Evolutionary conservation across 306 rosid species (phyloP), one percentile per base, ranked within the genome.

Genomic region (Cucurbita argyrosperma): DNA sequence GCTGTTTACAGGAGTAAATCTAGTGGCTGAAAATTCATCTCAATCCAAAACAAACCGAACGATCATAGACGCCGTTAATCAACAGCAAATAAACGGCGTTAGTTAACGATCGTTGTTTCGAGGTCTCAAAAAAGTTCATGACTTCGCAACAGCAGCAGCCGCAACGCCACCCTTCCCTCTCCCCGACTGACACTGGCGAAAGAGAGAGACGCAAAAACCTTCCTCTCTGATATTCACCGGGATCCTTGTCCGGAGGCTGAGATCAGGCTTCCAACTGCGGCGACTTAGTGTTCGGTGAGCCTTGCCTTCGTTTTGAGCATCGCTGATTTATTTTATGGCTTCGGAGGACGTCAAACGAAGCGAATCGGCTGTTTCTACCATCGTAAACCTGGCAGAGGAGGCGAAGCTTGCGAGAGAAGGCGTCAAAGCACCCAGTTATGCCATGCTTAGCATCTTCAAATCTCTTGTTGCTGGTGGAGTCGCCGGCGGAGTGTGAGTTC

Each of bases 401-500:
- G 92, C 97, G 21, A 95, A 95, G 91, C 92, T 88, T 40, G 91
- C 97, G 2, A 81, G 96, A 59, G 99, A 89, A 71, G 96, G 91
- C 55, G 99, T 95, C 45, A 88, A 82, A 77, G 85, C 97, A 63
- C 97, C 91, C 0, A 86, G 72, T 79, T 76, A 84, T 62, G 97
- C 96, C 0, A 39, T 87, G 10, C 83, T 77, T 16, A 88, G 85
- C 76, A 84, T 91, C 83, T 89, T 96, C 91, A 95, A 91, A 80
- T 91, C 96, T 49, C 95, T 95, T 35, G 81, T 89, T 10, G 99
- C 99, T 5, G 97, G 99, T 74, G 99, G 99, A 18, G 96, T 95
- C 80, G 99, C 99, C 0, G 99, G 99, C 57, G 99, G 97, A 83
- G 91, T 95, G 99, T 95, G 82, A 95, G 99, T 88, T 74, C 74